phyloP scores from a whole-genome alignment of 1,284 basidiomycete genomes.

The Ustilago esculenta region DNA sequence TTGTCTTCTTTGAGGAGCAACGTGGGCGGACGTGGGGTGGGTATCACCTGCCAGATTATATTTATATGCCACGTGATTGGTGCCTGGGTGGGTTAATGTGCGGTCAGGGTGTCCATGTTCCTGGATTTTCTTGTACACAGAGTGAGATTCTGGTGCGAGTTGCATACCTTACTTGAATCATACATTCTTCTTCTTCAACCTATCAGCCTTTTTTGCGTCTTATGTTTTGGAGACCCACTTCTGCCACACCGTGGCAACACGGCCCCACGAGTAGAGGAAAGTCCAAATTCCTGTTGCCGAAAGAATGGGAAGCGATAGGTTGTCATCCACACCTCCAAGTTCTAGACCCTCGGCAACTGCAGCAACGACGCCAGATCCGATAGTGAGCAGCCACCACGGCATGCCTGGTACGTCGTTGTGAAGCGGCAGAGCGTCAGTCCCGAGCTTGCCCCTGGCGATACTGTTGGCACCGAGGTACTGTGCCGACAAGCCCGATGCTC shows the following conservation, averaged over 20 bases:
- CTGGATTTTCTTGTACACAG: not conserved
- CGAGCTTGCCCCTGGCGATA: constrained; percentile 37
- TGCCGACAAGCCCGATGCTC: constrained; percentile 23
- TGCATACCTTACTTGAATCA: not conserved
- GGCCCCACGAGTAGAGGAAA: constrained; percentile 57
- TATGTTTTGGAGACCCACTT: constrained; percentile 22
- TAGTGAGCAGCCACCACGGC: constrained; percentile 53
- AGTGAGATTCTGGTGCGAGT: not conserved
- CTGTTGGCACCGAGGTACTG: constrained; percentile 32
- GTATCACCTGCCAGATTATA: constrained; percentile 14
- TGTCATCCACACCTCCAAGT: constrained; percentile 88
- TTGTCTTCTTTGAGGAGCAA: no score
- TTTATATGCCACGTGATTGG: constrained; percentile 2
- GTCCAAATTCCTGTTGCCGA: constrained; percentile 81
- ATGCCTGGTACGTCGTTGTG: constrained; percentile 48
- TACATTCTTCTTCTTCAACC: no score
- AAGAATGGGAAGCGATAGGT: constrained; percentile 89
- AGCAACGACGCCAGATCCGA: constrained; percentile 64
- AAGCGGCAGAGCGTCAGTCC: constrained; percentile 23
- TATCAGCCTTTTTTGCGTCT: no score
- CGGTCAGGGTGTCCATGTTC: constrained; percentile 3
- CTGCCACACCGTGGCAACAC: constrained; percentile 22
- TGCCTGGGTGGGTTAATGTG: not conserved
- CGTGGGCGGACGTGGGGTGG: not conserved
- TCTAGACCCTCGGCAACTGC: constrained; percentile 71